A percentile compares a stretch with the other conserved stretches of the same genome.
phyloP scores from a whole-genome alignment of 2,329 filamentous ascomycete species.

The Ambrosiella cleistominuta region DNA sequence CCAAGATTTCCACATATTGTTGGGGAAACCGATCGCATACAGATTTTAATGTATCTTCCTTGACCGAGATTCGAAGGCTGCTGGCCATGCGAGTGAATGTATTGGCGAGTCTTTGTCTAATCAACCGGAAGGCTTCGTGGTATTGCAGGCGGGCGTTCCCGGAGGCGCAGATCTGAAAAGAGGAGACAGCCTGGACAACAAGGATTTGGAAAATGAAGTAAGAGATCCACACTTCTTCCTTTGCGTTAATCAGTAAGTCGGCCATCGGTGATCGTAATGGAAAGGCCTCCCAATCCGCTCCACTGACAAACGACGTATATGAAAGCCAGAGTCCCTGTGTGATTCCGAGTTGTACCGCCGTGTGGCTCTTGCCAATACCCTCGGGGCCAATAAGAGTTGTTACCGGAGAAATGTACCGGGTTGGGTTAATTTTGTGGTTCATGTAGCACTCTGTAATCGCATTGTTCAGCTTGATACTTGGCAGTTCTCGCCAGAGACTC shows the following conservation, averaged over 20 bases:
- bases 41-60: neutral
- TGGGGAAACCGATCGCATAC: neutral
- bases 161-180: neutral
- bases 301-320: constrained; percentile 6
- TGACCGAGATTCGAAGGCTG: neutral
- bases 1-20: neutral
- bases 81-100: constrained; percentile 6
- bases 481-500: constrained; percentile 10
- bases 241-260: constrained; percentile 6
- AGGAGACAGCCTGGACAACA: neutral
- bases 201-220: constrained; percentile 10
- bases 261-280: constrained; percentile 8
- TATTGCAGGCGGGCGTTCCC: constrained; percentile 7
- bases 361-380: constrained; percentile 10
- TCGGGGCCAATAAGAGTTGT: constrained; percentile 10
- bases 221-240: constrained; percentile 10
- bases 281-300: neutral
- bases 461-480: constrained; percentile 4
- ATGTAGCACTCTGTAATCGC: constrained; percentile 1
- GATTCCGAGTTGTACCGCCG: constrained; percentile 4
- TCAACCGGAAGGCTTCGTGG: constrained; percentile 5
- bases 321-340: constrained; percentile 9
- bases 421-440: constrained; percentile 9
- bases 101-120: constrained; percentile 4
- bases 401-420: constrained; percentile 7